Base-by-base conservation (phyloP, 495 filamentous ascomycete genomes). In the Podospora bellae-mahoneyi region DNA sequence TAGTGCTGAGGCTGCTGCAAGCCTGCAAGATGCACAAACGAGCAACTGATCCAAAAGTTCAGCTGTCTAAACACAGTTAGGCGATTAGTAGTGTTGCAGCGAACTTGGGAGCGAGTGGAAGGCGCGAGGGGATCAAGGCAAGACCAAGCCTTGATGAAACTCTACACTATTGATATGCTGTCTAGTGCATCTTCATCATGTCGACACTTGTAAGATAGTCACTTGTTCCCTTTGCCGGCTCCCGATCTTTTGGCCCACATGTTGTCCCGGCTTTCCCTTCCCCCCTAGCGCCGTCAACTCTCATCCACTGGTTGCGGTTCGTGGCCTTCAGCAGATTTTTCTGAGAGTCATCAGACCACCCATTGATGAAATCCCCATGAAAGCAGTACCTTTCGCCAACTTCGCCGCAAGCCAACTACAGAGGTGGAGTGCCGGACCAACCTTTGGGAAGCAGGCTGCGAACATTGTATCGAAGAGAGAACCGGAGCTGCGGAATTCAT, bases 341-440 rank as follows among this genome's bases (percentile, higher is more conserved):
- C 19, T 67, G 72, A 3, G 77, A 75, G 64, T 78, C 77, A 53
- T 75, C 73, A 34, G 72, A 77, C 75, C 75, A 78, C 2, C 77
- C 75, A 23, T 77, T 77, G 59, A 77, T 72, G 23, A 77, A 75
- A 32, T 78, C 77, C 0, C 77, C 75, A 53, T 78, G 74, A 54
- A 76, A 68, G 60, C 74, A 78, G 62, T 75, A 77, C 7, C 77
- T 74, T 13, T 76, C 75, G 4, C 75, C 77, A 23, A 76, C 66
- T 70, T 79, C 72, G 20, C 77, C 76, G 59, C 77, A 78, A 10
- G 77, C 72, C 62, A 79, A 60, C 54, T 77, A 77, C 28, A 77
- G 64, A 20, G 77, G 76, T 23, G 77, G 77, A 15, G 74, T 67
- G 13, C 75, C 77, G 56, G 69, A 74, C 76, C 77, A 79, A 9